Base-by-base conservation (phyloP, 2,329 filamentous ascomycete genomes). In the Neospermospora avenae region DNA sequence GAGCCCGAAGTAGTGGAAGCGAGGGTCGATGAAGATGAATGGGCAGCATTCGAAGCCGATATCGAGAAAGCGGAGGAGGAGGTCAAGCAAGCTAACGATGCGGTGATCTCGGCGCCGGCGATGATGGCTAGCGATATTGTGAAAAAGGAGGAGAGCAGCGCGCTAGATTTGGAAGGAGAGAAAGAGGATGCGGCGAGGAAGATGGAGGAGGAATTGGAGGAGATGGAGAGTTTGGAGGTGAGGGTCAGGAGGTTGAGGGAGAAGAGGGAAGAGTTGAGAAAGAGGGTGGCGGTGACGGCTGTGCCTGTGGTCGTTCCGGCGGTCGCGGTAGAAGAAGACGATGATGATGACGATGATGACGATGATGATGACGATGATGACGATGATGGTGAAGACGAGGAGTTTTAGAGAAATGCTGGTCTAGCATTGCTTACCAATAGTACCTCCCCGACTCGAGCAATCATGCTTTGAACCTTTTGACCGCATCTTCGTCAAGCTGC, bases 21-120 rank as follows among this genome's bases (percentile, higher is more conserved):
- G 14, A 75, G 77, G 42, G 76, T 90, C 8, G 85, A 93, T 71
- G 90, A 96, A 70, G 84, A 87, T 57, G 90, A 95, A 74, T 95
- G 90, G 89, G 88, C 90, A 1, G 90, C 90, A 8, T 96, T 96
- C 71, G 88, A 96, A 72, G 89, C 89, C 2, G 90, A 96, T 57
- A 86, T 96, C 58, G 88, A 85, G 7, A 70, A 70, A 18, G 75
- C 77, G 31, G 71, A 77, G 24, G 67, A 72, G 28, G 70, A 70
- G 2, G 68, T 75, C 14, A 61, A 63, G 31, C 44, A 62, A 16
- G 65, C 65, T 31, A 66, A 61, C 31, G 79, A 82, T 60, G 85
- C 84, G 6, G 83, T 85, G 2, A 90, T 91, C 64, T 86, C 82
- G 1, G 88, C 88, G 0, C 85, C 87, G 0, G 87, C 87, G 2